Conservation (phyloP, 768 basidiomycete species). For the Suillus sp. region DNA sequence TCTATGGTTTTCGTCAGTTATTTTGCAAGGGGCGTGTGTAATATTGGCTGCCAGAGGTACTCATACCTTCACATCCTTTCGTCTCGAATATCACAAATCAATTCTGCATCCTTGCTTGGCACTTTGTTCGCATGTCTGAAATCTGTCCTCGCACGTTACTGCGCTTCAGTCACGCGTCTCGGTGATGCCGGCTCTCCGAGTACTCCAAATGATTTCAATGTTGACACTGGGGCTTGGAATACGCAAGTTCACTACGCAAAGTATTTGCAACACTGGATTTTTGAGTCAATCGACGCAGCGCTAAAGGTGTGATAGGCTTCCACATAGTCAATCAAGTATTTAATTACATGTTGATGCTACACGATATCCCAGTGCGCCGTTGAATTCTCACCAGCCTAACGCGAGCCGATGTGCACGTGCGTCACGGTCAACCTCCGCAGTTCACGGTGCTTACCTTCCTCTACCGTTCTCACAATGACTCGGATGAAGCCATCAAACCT, state of each 20-base stretch:
- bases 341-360: not conserved
- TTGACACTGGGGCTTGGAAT: not conserved
- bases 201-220: not conserved
- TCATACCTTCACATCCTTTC: not conserved
- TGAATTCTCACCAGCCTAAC: not conserved
- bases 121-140: conserved; percentile 1
- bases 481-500: not conserved
- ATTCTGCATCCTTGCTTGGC: not conserved
- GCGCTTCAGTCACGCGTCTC: not conserved
- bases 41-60: not conserved
- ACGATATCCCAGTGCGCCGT: not conserved
- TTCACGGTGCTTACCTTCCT: not conserved
- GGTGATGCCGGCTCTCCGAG: not conserved
- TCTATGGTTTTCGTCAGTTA: not conserved
- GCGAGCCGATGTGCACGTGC: not conserved
- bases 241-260: not conserved
- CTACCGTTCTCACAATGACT: not conserved
- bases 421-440: no score
- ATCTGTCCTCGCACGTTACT: not conserved
- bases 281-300: not conserved
- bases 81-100: not conserved
- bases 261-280: not conserved
- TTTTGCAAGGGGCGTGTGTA: not conserved
- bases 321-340: not conserved
- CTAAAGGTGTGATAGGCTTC: not conserved